Evolutionary conservation across 2,329 filamentous ascomycete species (phyloP), one percentile per base, ranked within the genome.

Genomic region (Alternaria triticina): DNA sequence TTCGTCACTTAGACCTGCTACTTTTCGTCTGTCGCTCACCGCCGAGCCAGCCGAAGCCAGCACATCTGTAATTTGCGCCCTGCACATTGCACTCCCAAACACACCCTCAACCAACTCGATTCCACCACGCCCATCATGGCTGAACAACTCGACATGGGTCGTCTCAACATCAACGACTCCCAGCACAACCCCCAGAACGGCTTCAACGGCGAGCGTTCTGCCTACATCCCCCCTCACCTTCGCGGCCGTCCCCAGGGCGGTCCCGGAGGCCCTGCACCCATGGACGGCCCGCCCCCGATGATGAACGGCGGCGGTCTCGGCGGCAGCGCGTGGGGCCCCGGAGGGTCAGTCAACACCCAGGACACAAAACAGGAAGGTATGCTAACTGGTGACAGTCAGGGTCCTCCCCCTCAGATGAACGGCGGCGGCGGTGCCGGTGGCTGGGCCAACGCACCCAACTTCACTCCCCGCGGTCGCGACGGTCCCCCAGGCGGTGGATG

Each of bases 201-300:
- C 77, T 81, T 82, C 74, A 83, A 85, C 70, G 74, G 77, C 64
- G 86, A 83, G 72, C 90, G 90, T 76, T 91, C 91, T 79, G 86
- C 88, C 61, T 96, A 96, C 86, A 94, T 96, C 71, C 92, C 92
- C 70, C 92, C 92, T 81, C 93, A 96, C 82, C 89, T 94, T 86
- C 90, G 92, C 78, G 77, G 77, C 44, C 77, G 79, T 62, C 77
- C 79, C 61, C 68, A 67, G 52, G 68, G 66, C 45, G 69, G 64
- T 17, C 69, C 72, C 17, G 79, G 73, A 43, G 79, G 74, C 49
- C 75, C 76, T 55, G 79, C 82, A 70, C 81, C 79, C 62, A 80
- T 81, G 72, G 79, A 80, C 64, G 75, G 74, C 58, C 65, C 67
- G 20, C 65, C 69, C 22, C 70, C 70, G 54, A 84, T 86, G 59